Evolutionary conservation across 1,139 yeast species (phyloP).

Genomic region (Saccharomycopsis phalli): DNA sequence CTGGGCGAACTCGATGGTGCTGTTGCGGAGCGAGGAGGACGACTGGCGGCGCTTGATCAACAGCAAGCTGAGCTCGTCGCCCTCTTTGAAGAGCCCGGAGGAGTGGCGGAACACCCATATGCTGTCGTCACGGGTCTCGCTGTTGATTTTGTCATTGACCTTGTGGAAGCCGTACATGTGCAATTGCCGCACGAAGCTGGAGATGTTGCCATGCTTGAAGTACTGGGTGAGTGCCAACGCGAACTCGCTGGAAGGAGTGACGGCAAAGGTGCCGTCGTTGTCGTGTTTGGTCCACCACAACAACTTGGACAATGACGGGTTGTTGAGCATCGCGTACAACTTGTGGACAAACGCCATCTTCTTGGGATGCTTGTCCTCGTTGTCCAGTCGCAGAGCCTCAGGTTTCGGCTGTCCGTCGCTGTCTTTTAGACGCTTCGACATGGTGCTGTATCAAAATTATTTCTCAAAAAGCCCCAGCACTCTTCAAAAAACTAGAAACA

Average conservation of each 20-base stretch:
- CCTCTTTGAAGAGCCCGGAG: slow-evolving; percentile 66
- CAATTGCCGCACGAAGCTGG: slow-evolving; percentile 62
- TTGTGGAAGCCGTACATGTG: slow-evolving; percentile 78
- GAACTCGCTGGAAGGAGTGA: slow-evolving; percentile 59
- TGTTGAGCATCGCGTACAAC: slow-evolving; percentile 49
- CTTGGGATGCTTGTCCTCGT: slow-evolving; percentile 22
- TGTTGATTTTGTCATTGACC: slow-evolving; percentile 37
- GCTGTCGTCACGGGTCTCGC: slow-evolving; percentile 8
- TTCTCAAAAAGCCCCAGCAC: no score
- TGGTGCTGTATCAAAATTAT: no score
- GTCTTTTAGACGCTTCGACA: slow-evolving; percentile 24
- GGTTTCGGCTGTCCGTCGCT: no score
- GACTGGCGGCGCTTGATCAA: slow-evolving; percentile 54
- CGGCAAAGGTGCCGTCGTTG: slow-evolving; percentile 44
- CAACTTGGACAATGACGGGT: slow-evolving; percentile 39
- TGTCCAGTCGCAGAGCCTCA: no score
- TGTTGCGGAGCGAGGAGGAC: slow-evolving; percentile 23
- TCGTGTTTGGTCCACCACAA: slow-evolving; percentile 74
- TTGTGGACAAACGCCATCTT: slow-evolving; percentile 61
- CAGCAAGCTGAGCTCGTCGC: slow-evolving; percentile 57
- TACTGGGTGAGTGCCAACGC: slow-evolving; percentile 53
- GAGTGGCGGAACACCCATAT: slow-evolving; percentile 88
- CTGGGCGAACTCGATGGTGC: slow-evolving; percentile 7
- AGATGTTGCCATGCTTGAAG: slow-evolving; percentile 72
- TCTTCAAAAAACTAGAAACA: no score